These are phyloP conservation scores for Neopestalotiopsis sp. DNA, from an alignment of 2,329 filamentous ascomycete species.

Conservation along the genomic window DNA sequence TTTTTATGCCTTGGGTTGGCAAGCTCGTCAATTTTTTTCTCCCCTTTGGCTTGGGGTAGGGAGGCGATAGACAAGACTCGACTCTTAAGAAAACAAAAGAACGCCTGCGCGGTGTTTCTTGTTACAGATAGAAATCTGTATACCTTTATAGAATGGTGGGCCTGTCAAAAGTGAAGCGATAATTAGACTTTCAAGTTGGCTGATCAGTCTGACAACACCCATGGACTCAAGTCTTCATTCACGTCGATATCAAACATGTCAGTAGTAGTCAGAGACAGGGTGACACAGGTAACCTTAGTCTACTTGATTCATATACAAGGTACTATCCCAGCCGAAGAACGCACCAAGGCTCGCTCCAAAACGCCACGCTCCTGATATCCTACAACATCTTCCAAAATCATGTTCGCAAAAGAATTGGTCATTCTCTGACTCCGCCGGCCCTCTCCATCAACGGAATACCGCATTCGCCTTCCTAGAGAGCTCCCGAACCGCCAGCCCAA, in stretches of 20 bases:
- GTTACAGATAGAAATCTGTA: neutral
- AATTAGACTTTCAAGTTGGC: neutral
- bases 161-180: neutral
- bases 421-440: no score
- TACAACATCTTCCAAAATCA: neutral
- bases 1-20: neutral
- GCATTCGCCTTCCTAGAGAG: constrained; percentile 20
- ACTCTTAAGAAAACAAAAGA: constrained; percentile 18
- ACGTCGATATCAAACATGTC: no score
- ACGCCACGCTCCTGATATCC: neutral
- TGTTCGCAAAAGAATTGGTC: neutral
- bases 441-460: neutral
- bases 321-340: no score
- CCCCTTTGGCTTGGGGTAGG: neutral
- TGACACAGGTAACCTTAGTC: no score
- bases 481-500: constrained; percentile 20
- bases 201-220: neutral
- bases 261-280: no score
- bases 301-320: no score
- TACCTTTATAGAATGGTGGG: neutral
- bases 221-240: neutral
- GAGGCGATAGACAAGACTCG: constrained; percentile 22
- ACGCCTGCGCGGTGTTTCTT: neutral
- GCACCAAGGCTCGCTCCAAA: neutral
- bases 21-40: neutral